Percentiles rank a stretch among this genome's conserved stretches.
Conservation (phyloP, 495 filamentous ascomycete genomes). For the Penicillium waksmanii region DNA sequence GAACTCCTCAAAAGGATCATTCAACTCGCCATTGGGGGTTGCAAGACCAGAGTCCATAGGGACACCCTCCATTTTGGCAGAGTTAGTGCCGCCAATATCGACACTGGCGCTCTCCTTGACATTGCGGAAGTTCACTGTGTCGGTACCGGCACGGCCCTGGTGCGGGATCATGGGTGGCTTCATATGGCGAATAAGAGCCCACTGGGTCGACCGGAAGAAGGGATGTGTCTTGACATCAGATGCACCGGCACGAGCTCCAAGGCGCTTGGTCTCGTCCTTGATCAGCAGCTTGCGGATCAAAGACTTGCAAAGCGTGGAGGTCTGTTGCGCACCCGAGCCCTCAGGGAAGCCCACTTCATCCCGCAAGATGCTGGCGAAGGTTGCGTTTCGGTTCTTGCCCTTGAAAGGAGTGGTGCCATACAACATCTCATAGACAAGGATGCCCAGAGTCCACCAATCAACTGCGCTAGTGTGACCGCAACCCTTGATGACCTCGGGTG, state of each 20-base stretch:
- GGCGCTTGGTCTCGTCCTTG: conserved; percentile 94
- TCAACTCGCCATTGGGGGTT: conserved; percentile 80
- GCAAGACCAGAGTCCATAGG: conserved; percentile 82
- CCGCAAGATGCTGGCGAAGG: conserved; percentile 94
- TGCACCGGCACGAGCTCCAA: conserved; percentile 92
- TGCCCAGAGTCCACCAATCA: conserved; percentile 98
- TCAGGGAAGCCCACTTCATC: conserved; percentile 97
- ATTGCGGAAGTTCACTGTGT: conserved; percentile 95
- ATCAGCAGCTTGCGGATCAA: conserved; percentile 95
- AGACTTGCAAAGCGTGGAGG: conserved; percentile 93
- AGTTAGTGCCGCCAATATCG: conserved; percentile 71
- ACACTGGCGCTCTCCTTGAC: conserved; percentile 97
- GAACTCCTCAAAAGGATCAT: conserved; percentile 98
- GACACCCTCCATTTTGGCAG: conserved; percentile 70
- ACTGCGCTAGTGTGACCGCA: conserved; percentile 98
- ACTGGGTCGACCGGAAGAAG: conserved; percentile 94
- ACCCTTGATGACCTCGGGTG: conserved; percentile 97
- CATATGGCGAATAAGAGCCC: conserved; percentile 95
- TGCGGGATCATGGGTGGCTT: conserved; percentile 98
- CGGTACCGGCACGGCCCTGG: conserved; percentile 80
- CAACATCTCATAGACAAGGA: conserved; percentile 98
- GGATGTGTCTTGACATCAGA: conserved; percentile 96
- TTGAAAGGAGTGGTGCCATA: conserved; percentile 99
- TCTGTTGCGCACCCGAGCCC: conserved; percentile 77
- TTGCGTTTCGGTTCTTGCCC: conserved; percentile 97